Percentiles rank a stretch among this genome's conserved stretches.
phyloP scores from a whole-genome alignment of 2,329 filamentous ascomycete species.

The Diaporthe eres region DNA sequence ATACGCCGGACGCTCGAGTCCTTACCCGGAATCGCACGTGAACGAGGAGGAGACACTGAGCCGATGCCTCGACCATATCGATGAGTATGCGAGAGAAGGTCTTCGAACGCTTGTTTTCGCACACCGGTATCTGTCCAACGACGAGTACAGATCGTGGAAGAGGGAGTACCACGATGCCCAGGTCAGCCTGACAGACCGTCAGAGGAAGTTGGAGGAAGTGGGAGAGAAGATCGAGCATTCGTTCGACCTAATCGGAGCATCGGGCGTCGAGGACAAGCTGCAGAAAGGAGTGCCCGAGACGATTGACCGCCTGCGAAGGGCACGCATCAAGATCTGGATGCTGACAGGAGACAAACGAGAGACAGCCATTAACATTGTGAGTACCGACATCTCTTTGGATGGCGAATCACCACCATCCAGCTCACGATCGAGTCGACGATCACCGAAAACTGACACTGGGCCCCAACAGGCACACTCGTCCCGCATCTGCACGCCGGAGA shows the following conservation, averaged over 20 bases:
- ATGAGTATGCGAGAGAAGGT: conserved; percentile 90
- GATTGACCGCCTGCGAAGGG: conserved; percentile 85
- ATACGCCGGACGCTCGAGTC: background rate
- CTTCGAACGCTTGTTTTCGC: conserved; percentile 86
- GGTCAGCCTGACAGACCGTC: conserved; percentile 82
- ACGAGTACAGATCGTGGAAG: conserved; percentile 83
- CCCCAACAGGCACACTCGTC: conserved; percentile 73
- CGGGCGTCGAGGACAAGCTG: conserved; percentile 90
- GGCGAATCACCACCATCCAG: background rate
- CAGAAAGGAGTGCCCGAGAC: conserved; percentile 90
- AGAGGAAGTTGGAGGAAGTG: conserved; percentile 82
- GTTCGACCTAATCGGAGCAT: conserved; percentile 84
- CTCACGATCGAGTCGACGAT: no score
- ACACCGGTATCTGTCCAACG: conserved; percentile 82
- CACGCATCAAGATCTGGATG: conserved; percentile 95
- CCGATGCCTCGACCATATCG: conserved; percentile 87
- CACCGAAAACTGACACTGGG: background rate
- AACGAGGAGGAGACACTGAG: conserved; percentile 78
- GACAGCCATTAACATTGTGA: conserved; percentile 85
- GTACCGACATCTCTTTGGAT: background rate
- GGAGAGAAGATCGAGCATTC: conserved; percentile 84
- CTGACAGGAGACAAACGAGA: conserved; percentile 90
- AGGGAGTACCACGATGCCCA: conserved; percentile 81
- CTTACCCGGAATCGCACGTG: conserved; percentile 39
- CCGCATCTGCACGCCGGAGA: conserved; percentile 78